Evolutionary conservation across 345 rosid genomes (phyloP).

Genomic region (Acer saccharum): DNA sequence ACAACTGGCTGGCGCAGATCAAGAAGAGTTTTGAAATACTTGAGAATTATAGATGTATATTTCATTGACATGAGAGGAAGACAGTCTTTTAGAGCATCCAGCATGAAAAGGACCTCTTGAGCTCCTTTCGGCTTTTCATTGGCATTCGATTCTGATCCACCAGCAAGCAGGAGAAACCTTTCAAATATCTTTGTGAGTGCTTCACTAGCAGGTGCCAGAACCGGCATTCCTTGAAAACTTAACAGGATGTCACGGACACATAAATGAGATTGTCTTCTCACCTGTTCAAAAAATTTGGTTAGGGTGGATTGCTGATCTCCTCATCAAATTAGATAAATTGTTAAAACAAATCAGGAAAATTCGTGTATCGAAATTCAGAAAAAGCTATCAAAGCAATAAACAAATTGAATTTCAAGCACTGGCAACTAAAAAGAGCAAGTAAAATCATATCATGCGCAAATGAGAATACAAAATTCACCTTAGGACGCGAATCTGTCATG

Average conservation of each 20-base stretch:
- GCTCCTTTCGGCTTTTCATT: constrained; percentile 72
- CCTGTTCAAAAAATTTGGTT: constrained; percentile 41
- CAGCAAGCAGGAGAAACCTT: constrained; percentile 68
- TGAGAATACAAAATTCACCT: constrained; percentile 40
- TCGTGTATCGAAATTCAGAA: neutral
- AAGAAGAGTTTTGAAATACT: constrained; percentile 66
- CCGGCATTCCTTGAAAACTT: constrained; percentile 52
- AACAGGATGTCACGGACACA: constrained; percentile 62
- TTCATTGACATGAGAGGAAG: constrained; percentile 71
- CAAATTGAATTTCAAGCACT: neutral
- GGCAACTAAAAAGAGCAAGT: neutral
- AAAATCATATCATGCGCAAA: constrained; percentile 12
- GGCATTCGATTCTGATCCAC: constrained; percentile 52
- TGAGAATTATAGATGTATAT: constrained; percentile 49
- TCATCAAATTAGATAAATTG: neutral
- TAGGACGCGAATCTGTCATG: constrained; percentile 54
- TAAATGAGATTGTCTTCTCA: constrained; percentile 67
- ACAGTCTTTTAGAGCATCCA: constrained; percentile 75
- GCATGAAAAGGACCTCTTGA: constrained; percentile 65
- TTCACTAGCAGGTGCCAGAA: constrained; percentile 70
- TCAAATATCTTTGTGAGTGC: constrained; percentile 58
- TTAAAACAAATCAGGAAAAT: neutral
- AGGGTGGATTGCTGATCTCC: neutral
- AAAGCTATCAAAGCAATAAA: neutral
- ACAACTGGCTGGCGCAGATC: constrained; percentile 63